Base-by-base conservation (phyloP, 1,139 yeast species). In the Pichia sp. region DNA sequence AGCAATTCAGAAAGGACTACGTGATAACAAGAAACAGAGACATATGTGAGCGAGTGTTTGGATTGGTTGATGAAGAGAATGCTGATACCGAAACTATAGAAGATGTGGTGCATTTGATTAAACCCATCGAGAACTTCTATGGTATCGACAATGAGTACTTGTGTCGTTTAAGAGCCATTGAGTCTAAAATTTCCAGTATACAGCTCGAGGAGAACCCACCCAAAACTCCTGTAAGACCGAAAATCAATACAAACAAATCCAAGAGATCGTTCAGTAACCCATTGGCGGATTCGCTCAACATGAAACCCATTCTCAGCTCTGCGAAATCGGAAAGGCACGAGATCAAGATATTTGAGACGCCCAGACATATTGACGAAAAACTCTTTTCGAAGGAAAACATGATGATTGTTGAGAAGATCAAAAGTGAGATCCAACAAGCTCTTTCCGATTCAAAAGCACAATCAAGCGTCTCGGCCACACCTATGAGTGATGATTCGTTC, bases 21-120 rank as follows among this genome's bases (percentile, higher is more conserved):
- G 64, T 79, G 2, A 77, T 73, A 39, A 60, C 62, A 23, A 67
- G 74, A 46, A 79, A 86, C 87, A 59, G 65, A 41, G 64, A 66
- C 20, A 59, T 76, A 1, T 75, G 40, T 28, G 30, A 34, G 14
- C 29, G 8, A 27, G 27, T 29, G 17, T 36, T 33, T 17, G 12
- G 17, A 13, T 9, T 29, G 3, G 12, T 29, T 6, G 19, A 3
- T 4, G 3, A 10, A 11, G 15, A n/a, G 8, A 9, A 20, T 8
- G 18, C 29, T 8, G 18, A 35, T 15, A 62, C 76, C 34, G 55
- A 56, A 6, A 73, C 72, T 43, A 52, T 69, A 7, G 52, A 53
- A 1, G 49, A 48, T 17, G 41, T 65, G 13, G 55, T 60, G 4
- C 9, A 26, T 16, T 33, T 38, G 14, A 26, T 40, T 15, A 38